Base-by-base conservation (phyloP, 192 early-diverging fungal genomes). In the Phlyctochytrium planicorne region DNA sequence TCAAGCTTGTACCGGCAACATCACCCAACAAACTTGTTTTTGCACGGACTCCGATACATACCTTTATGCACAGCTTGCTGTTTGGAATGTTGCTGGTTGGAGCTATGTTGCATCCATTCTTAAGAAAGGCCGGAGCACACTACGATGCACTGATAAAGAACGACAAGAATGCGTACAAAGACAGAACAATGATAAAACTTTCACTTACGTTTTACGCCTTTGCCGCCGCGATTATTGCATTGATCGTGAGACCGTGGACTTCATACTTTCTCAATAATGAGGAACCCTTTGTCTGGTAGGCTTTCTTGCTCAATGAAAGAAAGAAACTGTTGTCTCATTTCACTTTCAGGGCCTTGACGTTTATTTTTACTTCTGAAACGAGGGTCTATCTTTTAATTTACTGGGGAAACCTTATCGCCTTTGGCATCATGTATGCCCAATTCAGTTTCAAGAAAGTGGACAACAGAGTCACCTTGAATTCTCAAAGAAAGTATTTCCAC, bases 401-500 rank as follows among this genome's bases (percentile, higher is more conserved):
- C 66, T 87, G 83, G 83, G 75, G 72, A 12, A 33, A 72, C 10
- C 31, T 81, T 0, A 75, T 85, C 20, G 62, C 60, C 20, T 40
- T 71, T 24, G 82, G 76, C 3, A 78, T 86, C 2, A 64, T 76
- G 2, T 62, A 79, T 30, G 72, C 77, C 20, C 52, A 4, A 23
- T 20, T 30, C 23, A 61, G 59, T 10, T 70, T 65, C 37, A 33
- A 17, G 29, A 14, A 37, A 66, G 31, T 55, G 34, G 50, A 34
- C 6, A 25, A 29, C 6, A 57, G 25, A 57, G 55, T 57, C 6
- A 67, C 52, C 3, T 34, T 81, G 27, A 82, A 82, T 65, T 53
- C 68, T 3, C 69, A 87, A 50, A 86, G 95, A 74, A 98, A 98
- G 73, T 84, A 89, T 53, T 96, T 89, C 69, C 95, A 98, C 77